Evolutionary conservation across 2,329 filamentous ascomycete genomes (phyloP).

Genomic region (Xylaria sp.): DNA sequence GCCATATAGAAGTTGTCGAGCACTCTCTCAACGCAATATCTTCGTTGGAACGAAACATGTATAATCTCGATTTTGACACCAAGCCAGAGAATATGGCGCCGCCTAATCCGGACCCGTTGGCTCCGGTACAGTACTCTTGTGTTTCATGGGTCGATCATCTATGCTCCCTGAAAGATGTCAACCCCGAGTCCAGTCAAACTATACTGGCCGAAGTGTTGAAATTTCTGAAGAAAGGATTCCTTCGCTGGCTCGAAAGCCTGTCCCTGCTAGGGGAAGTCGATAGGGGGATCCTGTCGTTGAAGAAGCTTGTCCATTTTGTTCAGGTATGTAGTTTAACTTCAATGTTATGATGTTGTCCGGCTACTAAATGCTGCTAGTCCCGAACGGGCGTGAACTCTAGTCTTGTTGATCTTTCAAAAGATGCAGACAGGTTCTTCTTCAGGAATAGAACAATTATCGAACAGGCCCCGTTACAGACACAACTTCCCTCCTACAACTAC

Average conservation of each 20-base stretch:
- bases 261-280: slow-evolving; percentile 11
- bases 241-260: slow-evolving; percentile 22
- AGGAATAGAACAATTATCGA: neutral
- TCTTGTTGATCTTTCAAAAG: slow-evolving; percentile 4
- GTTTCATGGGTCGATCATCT: slow-evolving; percentile 22
- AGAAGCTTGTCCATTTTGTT: slow-evolving; percentile 1
- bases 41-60: slow-evolving; percentile 7
- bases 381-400: neutral
- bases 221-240: slow-evolving; percentile 19
- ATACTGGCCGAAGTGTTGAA: neutral
- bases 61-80: neutral
- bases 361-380: slow-evolving; percentile 2
- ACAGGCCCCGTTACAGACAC: no score
- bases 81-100: neutral
- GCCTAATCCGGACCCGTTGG: slow-evolving; percentile 14
- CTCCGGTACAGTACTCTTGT: slow-evolving; percentile 10
- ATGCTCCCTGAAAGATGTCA: neutral
- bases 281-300: neutral
- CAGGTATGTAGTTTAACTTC: slow-evolving; percentile 1
- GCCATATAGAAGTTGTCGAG: neutral
- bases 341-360: neutral
- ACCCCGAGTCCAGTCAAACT: neutral
- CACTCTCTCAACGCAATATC: slow-evolving; percentile 15
- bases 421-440: slow-evolving; percentile 3
- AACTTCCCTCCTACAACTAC: no score